phyloP scores from a whole-genome alignment of 257 asterid genomes.

The Plantago major region DNA sequence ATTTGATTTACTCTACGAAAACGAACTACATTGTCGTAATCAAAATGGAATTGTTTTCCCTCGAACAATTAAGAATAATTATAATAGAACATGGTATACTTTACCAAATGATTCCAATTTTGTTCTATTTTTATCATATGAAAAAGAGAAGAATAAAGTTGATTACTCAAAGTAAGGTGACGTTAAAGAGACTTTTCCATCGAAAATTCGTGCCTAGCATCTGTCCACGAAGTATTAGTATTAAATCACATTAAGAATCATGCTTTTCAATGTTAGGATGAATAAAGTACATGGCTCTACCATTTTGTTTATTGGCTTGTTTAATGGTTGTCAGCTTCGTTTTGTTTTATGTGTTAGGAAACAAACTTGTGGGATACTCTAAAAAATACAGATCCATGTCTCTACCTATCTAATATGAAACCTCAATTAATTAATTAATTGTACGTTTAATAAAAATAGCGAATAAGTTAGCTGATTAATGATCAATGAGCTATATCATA shows the following conservation, averaged over 20 bases:
- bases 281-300: neutral
- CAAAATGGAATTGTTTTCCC: too few relatives aligned
- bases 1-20: too few relatives aligned
- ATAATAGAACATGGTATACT: constrained; percentile 4
- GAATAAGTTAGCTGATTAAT: too few relatives aligned
- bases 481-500: too few relatives aligned
- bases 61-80: neutral
- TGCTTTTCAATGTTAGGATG: neutral
- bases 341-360: too few relatives aligned
- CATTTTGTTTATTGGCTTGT: neutral
- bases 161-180: constrained; percentile 10
- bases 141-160: constrained; percentile 1
- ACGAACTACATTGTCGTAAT: too few relatives aligned
- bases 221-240: constrained; percentile 11
- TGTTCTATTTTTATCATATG: constrained; percentile 6
- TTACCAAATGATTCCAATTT: constrained; percentile 10
- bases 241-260: constrained; percentile 1
- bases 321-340: neutral
- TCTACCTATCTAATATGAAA: too few relatives aligned
- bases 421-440: too few relatives aligned
- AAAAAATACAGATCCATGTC: too few relatives aligned
- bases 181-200: constrained; percentile 20
- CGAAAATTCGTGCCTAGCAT: constrained; percentile 15
- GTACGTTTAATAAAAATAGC: too few relatives aligned
- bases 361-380: too few relatives aligned